These are phyloP conservation scores for Sanghuangporus baumii DNA, from an alignment of 1,284 basidiomycete genomes.

Conservation along the genomic window DNA sequence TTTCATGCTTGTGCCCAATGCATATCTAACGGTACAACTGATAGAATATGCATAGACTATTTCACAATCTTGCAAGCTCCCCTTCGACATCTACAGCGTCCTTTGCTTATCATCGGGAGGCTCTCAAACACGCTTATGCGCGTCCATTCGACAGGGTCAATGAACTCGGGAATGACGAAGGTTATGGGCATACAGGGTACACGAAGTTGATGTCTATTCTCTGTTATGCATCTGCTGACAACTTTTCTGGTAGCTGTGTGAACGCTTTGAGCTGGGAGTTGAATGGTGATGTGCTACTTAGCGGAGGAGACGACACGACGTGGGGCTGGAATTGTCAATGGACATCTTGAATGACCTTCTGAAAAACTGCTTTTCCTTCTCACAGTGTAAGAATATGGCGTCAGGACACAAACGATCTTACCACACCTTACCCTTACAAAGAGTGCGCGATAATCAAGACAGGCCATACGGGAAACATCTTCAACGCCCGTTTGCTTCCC, in stretches of 20 bases:
- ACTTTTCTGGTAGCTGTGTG: slow-evolving; percentile 53
- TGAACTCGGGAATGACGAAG: slow-evolving; percentile 52
- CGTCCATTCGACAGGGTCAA: slow-evolving; percentile 46
- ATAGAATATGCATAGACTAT: slow-evolving; percentile 3
- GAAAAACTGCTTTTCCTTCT: background rate
- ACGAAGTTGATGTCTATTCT: slow-evolving; percentile 20
- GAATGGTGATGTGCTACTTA: slow-evolving; percentile 69
- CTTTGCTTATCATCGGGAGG: background rate
- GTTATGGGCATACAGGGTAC: slow-evolving; percentile 60
- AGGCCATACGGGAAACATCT: slow-evolving; percentile 85
- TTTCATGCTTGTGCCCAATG: background rate
- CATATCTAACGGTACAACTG: background rate
- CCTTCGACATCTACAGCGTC: slow-evolving; percentile 1
- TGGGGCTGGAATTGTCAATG: slow-evolving; percentile 32
- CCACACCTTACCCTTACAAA: slow-evolving; percentile 50
- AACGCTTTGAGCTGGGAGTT: slow-evolving; percentile 83
- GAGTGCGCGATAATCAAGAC: slow-evolving; percentile 64
- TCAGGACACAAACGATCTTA: slow-evolving; percentile 36
- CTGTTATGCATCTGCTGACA: background rate
- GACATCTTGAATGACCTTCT: slow-evolving; percentile 20
- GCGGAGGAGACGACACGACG: slow-evolving; percentile 81
- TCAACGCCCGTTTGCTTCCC: slow-evolving; percentile 81
- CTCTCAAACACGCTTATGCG: slow-evolving; percentile 2
- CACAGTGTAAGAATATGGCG: slow-evolving; percentile 66
- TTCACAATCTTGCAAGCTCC: slow-evolving; percentile 5